phyloP scores from a whole-genome alignment of 768 basidiomycete genomes.

The Trametes villosa region DNA sequence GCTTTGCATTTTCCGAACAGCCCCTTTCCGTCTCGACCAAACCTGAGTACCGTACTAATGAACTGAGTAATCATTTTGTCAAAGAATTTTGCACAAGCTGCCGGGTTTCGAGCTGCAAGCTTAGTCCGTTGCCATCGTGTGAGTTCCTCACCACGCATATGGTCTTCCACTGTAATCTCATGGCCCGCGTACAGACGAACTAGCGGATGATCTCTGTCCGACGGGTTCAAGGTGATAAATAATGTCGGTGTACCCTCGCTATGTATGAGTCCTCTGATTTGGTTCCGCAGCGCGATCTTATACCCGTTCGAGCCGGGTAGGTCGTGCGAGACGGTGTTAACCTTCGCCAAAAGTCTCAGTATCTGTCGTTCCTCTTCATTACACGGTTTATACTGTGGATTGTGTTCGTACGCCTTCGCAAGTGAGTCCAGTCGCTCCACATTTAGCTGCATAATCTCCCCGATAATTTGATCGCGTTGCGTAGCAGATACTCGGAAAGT shows the following conservation, averaged over 20 bases:
- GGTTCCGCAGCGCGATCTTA: neutral
- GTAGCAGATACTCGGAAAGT: constrained; percentile 1
- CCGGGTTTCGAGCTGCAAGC: neutral
- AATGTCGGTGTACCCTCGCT: constrained; percentile 1
- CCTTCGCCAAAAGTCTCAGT: neutral
- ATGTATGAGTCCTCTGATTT: neutral
- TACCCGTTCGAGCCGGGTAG: neutral
- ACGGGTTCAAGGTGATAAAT: constrained; percentile 2
- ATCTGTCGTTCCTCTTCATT: neutral
- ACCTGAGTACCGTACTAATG: neutral
- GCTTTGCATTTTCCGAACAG: constrained; percentile 3
- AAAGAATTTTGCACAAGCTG: neutral
- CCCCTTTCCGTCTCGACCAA: neutral
- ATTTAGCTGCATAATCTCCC: neutral
- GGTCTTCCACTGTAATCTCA: neutral
- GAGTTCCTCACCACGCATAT: neutral
- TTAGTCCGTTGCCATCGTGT: neutral
- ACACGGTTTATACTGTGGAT: neutral
- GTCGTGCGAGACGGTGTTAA: neutral
- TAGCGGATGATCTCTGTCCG: constrained; percentile 1
- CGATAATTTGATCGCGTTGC: neutral
- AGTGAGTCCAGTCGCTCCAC: neutral
- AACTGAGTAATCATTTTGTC: constrained; percentile 2
- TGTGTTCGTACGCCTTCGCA: neutral
- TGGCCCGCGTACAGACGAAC: neutral